Percentiles rank a stretch among this genome's conserved stretches.
phyloP scores from a whole-genome alignment of 225 moss, liverwort and hornwort genomes.

The Marchantia polymorpha region DNA sequence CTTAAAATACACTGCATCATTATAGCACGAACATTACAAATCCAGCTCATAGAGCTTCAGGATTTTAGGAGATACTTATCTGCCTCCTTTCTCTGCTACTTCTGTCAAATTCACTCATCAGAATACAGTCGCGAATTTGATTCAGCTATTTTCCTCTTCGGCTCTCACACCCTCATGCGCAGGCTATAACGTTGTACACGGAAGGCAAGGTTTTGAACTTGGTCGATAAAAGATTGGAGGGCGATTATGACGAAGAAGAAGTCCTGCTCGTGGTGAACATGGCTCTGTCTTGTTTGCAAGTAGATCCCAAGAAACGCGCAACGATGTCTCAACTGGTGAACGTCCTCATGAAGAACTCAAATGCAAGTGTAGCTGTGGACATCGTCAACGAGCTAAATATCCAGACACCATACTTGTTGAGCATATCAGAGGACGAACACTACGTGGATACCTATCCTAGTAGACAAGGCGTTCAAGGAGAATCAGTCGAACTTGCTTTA shows the following conservation, averaged over 20 bases:
- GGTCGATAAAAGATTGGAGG: background rate
- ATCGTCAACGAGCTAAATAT: conserved; percentile 9
- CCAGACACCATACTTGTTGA: background rate
- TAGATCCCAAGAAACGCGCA: conserved; percentile 16
- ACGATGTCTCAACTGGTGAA: conserved; percentile 29
- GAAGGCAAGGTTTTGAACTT: conserved; percentile 13
- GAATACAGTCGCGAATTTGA: no score
- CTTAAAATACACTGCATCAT: background rate
- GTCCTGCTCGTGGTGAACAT: conserved; percentile 15
- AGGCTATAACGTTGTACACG: conserved; percentile 23
- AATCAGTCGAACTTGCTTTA: no score
- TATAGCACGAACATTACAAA: no score
- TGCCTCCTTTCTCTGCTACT: no score
- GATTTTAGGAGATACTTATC: no score
- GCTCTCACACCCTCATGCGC: background rate
- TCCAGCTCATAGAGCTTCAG: no score
- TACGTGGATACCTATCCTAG: no score
- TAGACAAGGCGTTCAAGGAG: no score
- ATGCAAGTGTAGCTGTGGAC: conserved; percentile 13
- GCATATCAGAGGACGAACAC: background rate
- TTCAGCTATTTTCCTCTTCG: no score
- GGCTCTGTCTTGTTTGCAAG: conserved; percentile 21
- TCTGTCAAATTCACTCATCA: no score
- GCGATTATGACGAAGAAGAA: background rate
- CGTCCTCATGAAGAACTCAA: conserved; percentile 8